A percentile compares a stretch with the other conserved stretches of the same genome.
phyloP scores from a whole-genome alignment of 192 early-diverging fungal genomes.

The Chytriomyces hyalinus region DNA sequence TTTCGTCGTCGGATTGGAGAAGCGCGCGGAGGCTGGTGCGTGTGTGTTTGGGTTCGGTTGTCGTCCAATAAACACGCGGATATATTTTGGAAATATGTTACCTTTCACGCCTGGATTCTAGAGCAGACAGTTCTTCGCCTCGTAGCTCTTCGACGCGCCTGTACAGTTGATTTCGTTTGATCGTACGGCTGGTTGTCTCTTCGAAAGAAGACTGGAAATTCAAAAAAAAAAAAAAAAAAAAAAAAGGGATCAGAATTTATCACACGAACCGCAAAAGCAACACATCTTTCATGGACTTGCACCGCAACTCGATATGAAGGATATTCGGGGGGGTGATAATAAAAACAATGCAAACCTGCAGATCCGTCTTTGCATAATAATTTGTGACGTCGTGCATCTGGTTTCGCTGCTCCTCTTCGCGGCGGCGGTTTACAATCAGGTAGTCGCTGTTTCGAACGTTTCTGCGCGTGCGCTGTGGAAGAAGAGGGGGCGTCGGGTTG shows the following conservation, averaged over 20 bases:
- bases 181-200: constrained; percentile 41
- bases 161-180: constrained; percentile 45
- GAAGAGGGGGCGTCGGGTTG: not conserved
- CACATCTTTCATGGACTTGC: too few species aligned
- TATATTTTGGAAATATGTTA: constrained; percentile 9
- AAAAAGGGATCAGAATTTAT: too few species aligned
- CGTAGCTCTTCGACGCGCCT: constrained; percentile 40
- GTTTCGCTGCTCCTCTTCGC: constrained; percentile 47
- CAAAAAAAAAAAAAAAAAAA: not conserved
- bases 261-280: too few species aligned
- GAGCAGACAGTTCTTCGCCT: constrained; percentile 20
- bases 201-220: constrained; percentile 49
- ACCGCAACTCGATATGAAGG: not conserved
- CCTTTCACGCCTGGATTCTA: constrained; percentile 45
- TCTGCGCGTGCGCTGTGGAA: not conserved
- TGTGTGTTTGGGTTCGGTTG: not conserved
- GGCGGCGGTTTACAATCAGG: constrained; percentile 51
- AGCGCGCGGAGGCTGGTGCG: constrained; percentile 37
- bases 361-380: constrained; percentile 47
- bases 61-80: not conserved
- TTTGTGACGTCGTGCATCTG: constrained; percentile 39
- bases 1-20: constrained; percentile 42
- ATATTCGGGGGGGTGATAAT: not conserved
- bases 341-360: constrained; percentile 20
- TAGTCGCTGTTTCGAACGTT: constrained; percentile 36